phyloP scores from a whole-genome alignment of 139 green algal species.

The Coccomyxa sp. region DNA sequence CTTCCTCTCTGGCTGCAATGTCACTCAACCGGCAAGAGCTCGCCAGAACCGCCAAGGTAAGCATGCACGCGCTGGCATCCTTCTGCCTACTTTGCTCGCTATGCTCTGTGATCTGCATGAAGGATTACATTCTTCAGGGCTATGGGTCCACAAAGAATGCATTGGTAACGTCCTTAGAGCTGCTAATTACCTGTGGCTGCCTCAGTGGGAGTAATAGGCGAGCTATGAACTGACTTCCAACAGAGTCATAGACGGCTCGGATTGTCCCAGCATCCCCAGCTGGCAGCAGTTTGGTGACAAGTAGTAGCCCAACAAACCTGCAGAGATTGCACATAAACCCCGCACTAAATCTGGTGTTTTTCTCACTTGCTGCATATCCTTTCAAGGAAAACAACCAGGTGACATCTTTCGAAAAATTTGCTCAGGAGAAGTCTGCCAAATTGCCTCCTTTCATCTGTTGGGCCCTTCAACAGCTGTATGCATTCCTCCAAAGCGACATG shows the following conservation, averaged over 20 bases:
- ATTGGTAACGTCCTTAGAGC: background rate
- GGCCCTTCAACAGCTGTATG: constrained; percentile 15
- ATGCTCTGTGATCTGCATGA: background rate
- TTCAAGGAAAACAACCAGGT: background rate
- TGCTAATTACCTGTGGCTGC: background rate
- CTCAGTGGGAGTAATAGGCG: constrained; percentile 63
- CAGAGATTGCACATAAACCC: background rate
- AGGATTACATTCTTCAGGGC: background rate
- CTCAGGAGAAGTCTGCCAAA: background rate
- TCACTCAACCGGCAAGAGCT: constrained; percentile 37
- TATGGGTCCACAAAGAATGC: background rate
- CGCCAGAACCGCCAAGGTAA: constrained; percentile 50
- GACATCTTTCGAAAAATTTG: too few species aligned
- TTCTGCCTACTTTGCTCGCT: constrained; percentile 11
- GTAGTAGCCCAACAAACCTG: constrained; percentile 73
- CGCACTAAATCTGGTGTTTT: too few species aligned
- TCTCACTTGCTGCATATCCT: background rate
- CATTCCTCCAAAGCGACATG: background rate
- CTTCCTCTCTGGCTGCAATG: constrained; percentile 26
- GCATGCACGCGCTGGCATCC: constrained; percentile 11
- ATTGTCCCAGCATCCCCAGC: constrained; percentile 27
- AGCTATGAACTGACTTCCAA: constrained; percentile 52
- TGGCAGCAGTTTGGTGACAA: constrained; percentile 63
- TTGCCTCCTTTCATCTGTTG: constrained; percentile 15
- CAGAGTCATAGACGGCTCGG: constrained; percentile 37